phyloP scores from a whole-genome alignment of 352 stramenopile species.

The Stramenopiles sp. region DNA sequence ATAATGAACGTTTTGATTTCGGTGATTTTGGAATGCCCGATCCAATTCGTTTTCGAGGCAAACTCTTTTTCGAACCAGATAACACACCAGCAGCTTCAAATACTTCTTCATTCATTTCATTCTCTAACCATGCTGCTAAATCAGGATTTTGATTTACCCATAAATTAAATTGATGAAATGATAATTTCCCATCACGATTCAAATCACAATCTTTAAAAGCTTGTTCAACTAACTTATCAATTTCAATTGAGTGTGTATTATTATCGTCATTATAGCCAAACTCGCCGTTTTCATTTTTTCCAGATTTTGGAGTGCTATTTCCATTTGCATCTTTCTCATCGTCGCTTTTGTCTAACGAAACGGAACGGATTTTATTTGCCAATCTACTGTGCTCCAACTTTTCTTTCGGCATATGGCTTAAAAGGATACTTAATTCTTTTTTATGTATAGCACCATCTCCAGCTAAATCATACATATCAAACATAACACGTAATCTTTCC shows the following conservation, averaged over 20 bases:
- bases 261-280: neutral
- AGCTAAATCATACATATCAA: conserved; percentile 70
- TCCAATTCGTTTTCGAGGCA: neutral
- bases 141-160: neutral
- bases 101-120: neutral
- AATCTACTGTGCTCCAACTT: neutral
- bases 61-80: neutral
- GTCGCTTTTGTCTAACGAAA: neutral
- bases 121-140: neutral
- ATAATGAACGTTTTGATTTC: no score
- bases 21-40: no score
- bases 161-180: neutral
- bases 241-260: neutral
- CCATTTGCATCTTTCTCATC: no score
- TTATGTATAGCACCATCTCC: conserved; percentile 22
- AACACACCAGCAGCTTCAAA: neutral
- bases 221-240: neutral
- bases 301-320: no score
- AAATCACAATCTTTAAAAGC: neutral
- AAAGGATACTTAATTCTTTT: neutral
- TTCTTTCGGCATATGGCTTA: neutral
- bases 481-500: conserved; percentile 75
- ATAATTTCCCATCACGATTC: neutral
- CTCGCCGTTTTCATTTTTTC: no score
- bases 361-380: neutral